Conservation (phyloP, 176 grass and related monocot genomes). For the Luzula sylvatica region DNA sequence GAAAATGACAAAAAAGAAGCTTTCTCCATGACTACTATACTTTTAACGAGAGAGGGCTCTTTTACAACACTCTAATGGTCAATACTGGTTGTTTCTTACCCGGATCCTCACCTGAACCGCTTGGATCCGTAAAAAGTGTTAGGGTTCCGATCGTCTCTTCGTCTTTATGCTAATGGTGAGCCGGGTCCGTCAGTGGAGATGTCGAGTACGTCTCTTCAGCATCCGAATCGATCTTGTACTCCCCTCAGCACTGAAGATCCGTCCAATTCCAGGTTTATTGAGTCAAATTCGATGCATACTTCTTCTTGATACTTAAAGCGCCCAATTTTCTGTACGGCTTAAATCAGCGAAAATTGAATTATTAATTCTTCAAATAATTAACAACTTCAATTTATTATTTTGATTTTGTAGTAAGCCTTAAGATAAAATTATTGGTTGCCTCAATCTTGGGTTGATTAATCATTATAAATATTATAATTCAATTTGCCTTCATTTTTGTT, state of each 20-base stretch:
- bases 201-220: constrained; percentile 31
- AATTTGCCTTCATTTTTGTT: not conserved
- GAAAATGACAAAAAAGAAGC: too few species aligned
- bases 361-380: not conserved
- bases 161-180: not conserved
- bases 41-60: too few species aligned
- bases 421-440: constrained; percentile 47
- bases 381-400: not conserved
- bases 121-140: constrained; percentile 25
- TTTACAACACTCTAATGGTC: not conserved
- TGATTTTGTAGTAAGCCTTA: constrained; percentile 41
- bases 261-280: constrained; percentile 30
- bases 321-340: too few species aligned
- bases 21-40: too few species aligned
- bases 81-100: not conserved
- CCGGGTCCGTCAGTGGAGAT: constrained; percentile 29
- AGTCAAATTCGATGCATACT: not conserved
- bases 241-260: constrained; percentile 33
- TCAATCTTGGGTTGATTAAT: constrained; percentile 88
- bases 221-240: constrained; percentile 20
- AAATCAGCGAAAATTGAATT: not conserved
- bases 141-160: constrained; percentile 19
- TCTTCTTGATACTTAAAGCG: too few species aligned
- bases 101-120: constrained; percentile 8
- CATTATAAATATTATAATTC: constrained; percentile 53